A percentile compares a stretch with the other conserved stretches of the same genome.
These are phyloP conservation scores for Sextonia rubra DNA, from an alignment of 164 flowering plant species.

Conservation along the genomic window DNA sequence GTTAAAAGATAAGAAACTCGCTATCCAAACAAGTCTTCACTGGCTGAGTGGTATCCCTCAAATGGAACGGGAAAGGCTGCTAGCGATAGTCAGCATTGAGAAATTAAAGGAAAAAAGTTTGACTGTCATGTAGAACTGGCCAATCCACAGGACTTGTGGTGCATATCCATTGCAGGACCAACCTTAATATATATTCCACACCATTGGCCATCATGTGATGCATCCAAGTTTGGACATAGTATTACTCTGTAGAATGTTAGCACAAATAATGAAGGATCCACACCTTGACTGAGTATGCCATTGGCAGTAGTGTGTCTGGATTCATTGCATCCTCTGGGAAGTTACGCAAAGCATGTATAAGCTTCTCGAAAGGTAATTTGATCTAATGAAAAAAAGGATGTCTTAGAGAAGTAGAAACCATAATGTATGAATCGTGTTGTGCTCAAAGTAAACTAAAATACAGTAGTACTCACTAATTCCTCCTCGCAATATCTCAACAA, in stretches of 20 bases:
- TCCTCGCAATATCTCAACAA: constrained; percentile 81
- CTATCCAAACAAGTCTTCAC: neutral
- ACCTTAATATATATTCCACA: too few species aligned
- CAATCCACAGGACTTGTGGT: neutral
- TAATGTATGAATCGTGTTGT: neutral
- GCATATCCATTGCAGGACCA: neutral
- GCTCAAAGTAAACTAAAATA: neutral
- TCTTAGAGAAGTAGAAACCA: constrained; percentile 5
- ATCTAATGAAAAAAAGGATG: constrained; percentile 36
- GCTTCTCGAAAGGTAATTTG: constrained; percentile 89
- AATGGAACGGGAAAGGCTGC: neutral
- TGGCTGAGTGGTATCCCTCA: neutral
- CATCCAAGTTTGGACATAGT: neutral
- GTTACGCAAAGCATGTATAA: constrained; percentile 78
- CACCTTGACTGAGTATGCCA: constrained; percentile 92
- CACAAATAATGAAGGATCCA: neutral
- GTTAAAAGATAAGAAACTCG: too few species aligned
- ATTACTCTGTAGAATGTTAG: neutral
- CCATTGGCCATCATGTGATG: too few species aligned
- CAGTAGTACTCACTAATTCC: constrained; percentile 59
- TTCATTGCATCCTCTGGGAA: constrained; percentile 96
- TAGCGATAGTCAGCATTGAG: neutral
- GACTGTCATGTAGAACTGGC: neutral
- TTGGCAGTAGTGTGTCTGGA: constrained; percentile 83
- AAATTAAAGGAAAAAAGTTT: neutral